Base-by-base conservation (phyloP, 768 basidiomycete genomes). In the Omphalotus guepiniiformis region DNA sequence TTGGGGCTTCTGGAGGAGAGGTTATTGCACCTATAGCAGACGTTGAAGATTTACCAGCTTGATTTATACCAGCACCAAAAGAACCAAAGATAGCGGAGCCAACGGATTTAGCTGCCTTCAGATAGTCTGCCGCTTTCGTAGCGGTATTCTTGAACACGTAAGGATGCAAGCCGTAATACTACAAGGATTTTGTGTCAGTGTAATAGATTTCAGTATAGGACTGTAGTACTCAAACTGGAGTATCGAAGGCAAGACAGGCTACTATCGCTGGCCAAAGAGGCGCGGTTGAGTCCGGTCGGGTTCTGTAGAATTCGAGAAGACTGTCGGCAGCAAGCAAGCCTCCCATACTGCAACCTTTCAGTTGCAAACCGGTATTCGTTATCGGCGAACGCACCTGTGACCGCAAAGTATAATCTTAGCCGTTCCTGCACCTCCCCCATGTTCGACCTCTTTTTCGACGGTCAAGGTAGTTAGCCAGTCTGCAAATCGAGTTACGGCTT, bases 391-490 rank as follows among this genome's bases (percentile, higher is more conserved):
- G 37, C 49, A 83, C 89, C 88, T 91, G 60, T 96, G 93, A 4
- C 93, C 93, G 60, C 93, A 93, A 6, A 96, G 72, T 3, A 93
- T 85, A 40, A 95, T 77, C 61, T 81, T 89, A 0, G 84, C 85
- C 36, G 78, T 85, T 7, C 90, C 90, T 9, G 87, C 84, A 5
- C 84, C 84, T n/a, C 74, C 61, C 4, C 88, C 88, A 41, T 81
- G 73, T 11, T 82, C 80, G 18, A 85, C 85, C 63, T 95, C 93
- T 51, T 77, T 79, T 61, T 89, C 78, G n/a, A 95, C 86, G 4
- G 87, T 89, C 18, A 90, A 66, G n/a, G 81, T 86, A 1, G 90
- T 87, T 35, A 96, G 77, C 94, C 93, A 96, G 59, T 95, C 93
- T 6, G 90, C 81, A 63, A 96, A 94, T 6, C 80, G 79, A 25